phyloP scores from a whole-genome alignment of 2,329 filamentous ascomycete genomes.

The Phialophora verrucosa region DNA sequence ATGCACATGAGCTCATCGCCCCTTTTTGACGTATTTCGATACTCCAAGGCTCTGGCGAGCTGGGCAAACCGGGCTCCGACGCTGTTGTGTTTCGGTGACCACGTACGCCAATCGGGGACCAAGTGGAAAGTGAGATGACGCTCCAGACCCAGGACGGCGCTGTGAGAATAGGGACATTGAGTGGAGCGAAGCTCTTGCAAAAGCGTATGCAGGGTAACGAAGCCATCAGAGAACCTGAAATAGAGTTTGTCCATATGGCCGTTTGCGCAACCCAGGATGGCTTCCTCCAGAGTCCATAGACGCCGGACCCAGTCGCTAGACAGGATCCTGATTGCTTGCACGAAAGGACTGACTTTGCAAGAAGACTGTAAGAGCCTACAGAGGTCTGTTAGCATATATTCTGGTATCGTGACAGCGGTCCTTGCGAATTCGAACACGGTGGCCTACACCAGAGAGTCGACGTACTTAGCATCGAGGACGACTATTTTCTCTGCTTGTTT shows the following conservation, averaged over 20 bases:
- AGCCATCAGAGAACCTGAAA: slow-evolving; percentile 9
- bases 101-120: slow-evolving; percentile 6
- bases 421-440: not conserved
- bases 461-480: slow-evolving; percentile 10
- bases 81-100: slow-evolving; percentile 6
- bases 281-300: slow-evolving; percentile 10
- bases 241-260: slow-evolving; percentile 10
- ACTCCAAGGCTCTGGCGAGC: slow-evolving; percentile 8
- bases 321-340: slow-evolving; percentile 7
- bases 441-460: not conserved
- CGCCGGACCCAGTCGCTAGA: slow-evolving; percentile 4
- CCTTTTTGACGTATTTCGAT: slow-evolving; percentile 8
- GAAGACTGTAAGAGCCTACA: slow-evolving; percentile 9
- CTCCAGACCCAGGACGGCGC: slow-evolving; percentile 6
- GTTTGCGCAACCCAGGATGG: slow-evolving; percentile 1
- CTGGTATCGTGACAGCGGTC: not conserved
- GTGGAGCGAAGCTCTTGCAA: slow-evolving; percentile 8
- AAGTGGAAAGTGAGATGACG: slow-evolving; percentile 5
- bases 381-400: not conserved
- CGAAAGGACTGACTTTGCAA: slow-evolving; percentile 7
- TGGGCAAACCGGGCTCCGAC: slow-evolving; percentile 4
- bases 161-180: slow-evolving; percentile 3
- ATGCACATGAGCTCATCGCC: slow-evolving; percentile 95
- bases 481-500: slow-evolving; percentile 6
- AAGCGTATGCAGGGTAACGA: slow-evolving; percentile 5